Percentiles rank a stretch among this genome's conserved stretches.
Evolutionary conservation across 805 yeast species (phyloP).

Genomic region (Lipomyces orientalis): DNA sequence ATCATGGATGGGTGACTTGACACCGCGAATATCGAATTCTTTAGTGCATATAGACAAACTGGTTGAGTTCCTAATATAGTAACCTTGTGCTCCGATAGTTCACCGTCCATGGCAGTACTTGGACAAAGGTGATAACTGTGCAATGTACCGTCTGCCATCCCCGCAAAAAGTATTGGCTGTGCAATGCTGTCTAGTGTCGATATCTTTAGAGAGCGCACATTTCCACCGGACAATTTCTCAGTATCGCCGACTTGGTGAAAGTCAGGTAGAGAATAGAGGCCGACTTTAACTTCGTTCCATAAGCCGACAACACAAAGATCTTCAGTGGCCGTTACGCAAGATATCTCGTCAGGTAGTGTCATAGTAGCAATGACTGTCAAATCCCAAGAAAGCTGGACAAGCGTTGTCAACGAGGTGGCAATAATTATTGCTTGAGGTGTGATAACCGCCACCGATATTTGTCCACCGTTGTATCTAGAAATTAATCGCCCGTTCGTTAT

Average conservation of each 20-base stretch:
- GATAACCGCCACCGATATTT: slow-evolving; percentile 24
- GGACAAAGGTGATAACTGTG: slow-evolving; percentile 20
- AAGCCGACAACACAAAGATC: slow-evolving; percentile 26
- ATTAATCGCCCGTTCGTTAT: neutral
- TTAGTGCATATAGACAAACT: slow-evolving; percentile 21
- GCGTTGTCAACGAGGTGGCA: neutral
- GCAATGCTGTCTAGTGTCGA: slow-evolving; percentile 21
- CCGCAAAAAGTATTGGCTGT: slow-evolving; percentile 25
- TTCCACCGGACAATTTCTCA: slow-evolving; percentile 19
- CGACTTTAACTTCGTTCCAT: slow-evolving; percentile 23
- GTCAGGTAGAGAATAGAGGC: slow-evolving; percentile 12
- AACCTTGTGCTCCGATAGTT: slow-evolving; percentile 23
- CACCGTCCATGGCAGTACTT: slow-evolving; percentile 18
- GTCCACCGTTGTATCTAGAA: neutral
- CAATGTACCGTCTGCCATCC: slow-evolving; percentile 36
- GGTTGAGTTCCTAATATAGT: slow-evolving; percentile 34
- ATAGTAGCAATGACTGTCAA: slow-evolving; percentile 8
- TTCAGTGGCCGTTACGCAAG: slow-evolving; percentile 24
- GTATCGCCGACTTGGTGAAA: slow-evolving; percentile 16
- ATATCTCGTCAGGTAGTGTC: slow-evolving; percentile 20
- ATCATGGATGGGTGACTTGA: slow-evolving; percentile 36
- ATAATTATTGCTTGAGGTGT: slow-evolving; percentile 17
- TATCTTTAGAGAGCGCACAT: slow-evolving; percentile 29
- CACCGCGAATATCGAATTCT: slow-evolving; percentile 28
- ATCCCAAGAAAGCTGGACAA: slow-evolving; percentile 9